Conservation (phyloP, 805 yeast species). For the Cyberlindnera xylosilytica region DNA sequence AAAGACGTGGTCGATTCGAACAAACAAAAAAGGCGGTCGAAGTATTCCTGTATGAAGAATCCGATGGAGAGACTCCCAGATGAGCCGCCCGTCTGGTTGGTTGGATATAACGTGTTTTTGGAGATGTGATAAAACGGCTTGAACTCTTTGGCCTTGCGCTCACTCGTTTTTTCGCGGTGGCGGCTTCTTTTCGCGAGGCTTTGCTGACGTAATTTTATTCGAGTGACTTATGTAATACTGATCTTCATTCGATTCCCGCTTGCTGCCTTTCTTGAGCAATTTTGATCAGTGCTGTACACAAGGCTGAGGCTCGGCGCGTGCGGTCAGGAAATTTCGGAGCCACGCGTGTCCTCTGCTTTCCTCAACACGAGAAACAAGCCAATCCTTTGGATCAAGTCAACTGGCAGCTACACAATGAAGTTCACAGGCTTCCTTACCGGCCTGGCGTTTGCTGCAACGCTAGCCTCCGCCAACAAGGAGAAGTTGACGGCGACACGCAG, state of each 20-base stretch:
- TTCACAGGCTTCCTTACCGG: neutral
- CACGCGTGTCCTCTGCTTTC: too few species aligned
- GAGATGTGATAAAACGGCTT: too few species aligned
- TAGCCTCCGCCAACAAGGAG: slow-evolving; percentile 38
- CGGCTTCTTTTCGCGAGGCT: too few species aligned
- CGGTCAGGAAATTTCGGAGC: neutral
- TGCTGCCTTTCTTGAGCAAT: neutral
- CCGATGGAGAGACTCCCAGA: neutral
- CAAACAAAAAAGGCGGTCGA: neutral
- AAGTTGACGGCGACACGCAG: slow-evolving; percentile 46
- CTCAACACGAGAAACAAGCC: too few species aligned
- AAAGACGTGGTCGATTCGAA: neutral
- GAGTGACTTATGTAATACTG: too few species aligned
- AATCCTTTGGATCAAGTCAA: too few species aligned
- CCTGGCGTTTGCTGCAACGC: slow-evolving; percentile 1
- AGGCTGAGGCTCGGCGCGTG: neutral
- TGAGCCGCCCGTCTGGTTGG: neutral
- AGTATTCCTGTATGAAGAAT: neutral
- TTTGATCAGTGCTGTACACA: too few species aligned
- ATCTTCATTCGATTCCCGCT: neutral
- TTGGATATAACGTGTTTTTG: neutral
- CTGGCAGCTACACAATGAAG: neutral
- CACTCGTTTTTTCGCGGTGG: neutral
- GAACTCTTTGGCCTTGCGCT: too few species aligned
- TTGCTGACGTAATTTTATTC: neutral